Conservation (phyloP, 2,329 filamentous ascomycete species). For the Orbilia ellipsospora region DNA sequence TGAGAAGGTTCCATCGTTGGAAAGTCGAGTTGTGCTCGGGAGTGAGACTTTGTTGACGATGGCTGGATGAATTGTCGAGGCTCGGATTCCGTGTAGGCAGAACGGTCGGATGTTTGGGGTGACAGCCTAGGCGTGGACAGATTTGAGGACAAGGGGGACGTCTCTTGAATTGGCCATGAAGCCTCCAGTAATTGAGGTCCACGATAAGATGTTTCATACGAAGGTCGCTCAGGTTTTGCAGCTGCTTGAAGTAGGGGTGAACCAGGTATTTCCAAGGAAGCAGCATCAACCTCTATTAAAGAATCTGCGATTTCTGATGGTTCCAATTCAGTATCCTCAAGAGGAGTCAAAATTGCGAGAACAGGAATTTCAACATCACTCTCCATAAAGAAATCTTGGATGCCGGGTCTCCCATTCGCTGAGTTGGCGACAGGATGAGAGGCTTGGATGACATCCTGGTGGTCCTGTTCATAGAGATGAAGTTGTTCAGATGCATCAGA, state of each 20-base stretch:
- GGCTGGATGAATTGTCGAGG: neutral
- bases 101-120: too few species aligned
- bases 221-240: slow-evolving; percentile 34
- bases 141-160: slow-evolving; percentile 2
- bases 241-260: slow-evolving; percentile 18
- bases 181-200: slow-evolving; percentile 16
- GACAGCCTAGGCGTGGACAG: neutral
- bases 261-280: neutral
- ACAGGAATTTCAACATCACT: neutral
- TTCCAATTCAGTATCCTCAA: neutral
- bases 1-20: neutral
- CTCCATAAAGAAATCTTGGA: too few species aligned
- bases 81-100: neutral
- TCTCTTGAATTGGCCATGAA: slow-evolving; percentile 22
- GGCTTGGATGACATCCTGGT: too few species aligned
- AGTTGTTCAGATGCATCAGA: too few species aligned
- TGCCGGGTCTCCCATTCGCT: too few species aligned
- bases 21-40: too few species aligned
- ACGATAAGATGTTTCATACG: slow-evolving; percentile 28
- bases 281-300: neutral
- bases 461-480: too few species aligned
- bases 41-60: neutral
- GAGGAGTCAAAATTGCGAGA: neutral
- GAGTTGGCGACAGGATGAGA: too few species aligned
- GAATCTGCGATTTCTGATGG: neutral